These are phyloP conservation scores for Fusarium tricinctum DNA, from an alignment of 2,329 filamentous ascomycete species.

Conservation along the genomic window DNA sequence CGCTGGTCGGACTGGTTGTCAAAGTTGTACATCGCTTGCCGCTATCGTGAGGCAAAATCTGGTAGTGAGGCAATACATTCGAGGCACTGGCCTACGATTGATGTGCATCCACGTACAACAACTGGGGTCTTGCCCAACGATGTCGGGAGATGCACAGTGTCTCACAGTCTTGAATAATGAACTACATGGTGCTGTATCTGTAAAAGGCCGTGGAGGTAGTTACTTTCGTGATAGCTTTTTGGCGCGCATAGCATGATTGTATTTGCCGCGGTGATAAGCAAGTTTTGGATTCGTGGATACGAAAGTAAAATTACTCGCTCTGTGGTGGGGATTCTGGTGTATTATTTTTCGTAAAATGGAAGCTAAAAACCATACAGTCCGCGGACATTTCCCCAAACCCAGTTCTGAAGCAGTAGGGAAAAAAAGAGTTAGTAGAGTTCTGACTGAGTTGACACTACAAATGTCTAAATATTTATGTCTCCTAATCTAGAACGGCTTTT, in stretches of 20 bases:
- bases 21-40: constrained; percentile 26
- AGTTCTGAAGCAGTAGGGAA: neutral
- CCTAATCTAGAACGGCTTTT: neutral
- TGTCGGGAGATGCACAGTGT: constrained; percentile 47
- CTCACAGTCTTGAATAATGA: constrained; percentile 3
- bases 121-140: constrained; percentile 32
- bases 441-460: neutral
- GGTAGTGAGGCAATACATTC: constrained; percentile 31
- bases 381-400: constrained; percentile 33
- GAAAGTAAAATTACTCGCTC: constrained; percentile 27
- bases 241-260: neutral
- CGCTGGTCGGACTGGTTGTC: constrained; percentile 8
- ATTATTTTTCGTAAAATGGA: constrained; percentile 18
- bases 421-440: neutral
- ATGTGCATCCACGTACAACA: constrained; percentile 30
- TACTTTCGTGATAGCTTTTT: constrained; percentile 17
- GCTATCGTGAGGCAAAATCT: constrained; percentile 40
- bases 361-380: constrained; percentile 26
- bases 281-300: constrained; percentile 20
- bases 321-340: constrained; percentile 6
- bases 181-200: neutral
- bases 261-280: constrained; percentile 16
- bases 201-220: constrained; percentile 20
- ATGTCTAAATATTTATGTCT: neutral
- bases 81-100: constrained; percentile 34